Base-by-base conservation (phyloP, 2,329 filamentous ascomycete species). In the Amauroascus verrucosus region DNA sequence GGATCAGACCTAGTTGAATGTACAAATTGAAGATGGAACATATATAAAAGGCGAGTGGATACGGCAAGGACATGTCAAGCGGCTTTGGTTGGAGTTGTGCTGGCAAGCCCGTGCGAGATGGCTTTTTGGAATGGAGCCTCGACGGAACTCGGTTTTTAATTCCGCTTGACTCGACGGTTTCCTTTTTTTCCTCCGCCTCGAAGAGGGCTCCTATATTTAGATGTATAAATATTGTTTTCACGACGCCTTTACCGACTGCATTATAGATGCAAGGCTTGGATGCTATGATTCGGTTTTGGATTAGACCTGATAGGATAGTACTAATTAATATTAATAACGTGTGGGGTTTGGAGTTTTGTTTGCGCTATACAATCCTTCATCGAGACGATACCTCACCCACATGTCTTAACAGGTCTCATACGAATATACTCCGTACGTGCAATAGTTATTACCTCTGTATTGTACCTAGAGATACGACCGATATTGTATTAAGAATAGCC, bases 11-110 rank as follows among this genome's bases (percentile, higher is more conserved):
- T 32, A 22, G 11, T n/a, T 35, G 28, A 13, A 46, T 43, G 48
- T 51, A 51, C 48, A 44, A 6, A 41, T 24, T 35, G 22, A 51
- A 43, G 18, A 20, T 33, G 37, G 18, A 28, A 51, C 38, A 43
- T 40, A 35, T 22, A 35, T 16, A n/a, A 35, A 11, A 33, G n/a
- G 24, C 24, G 18, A 2, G 4, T n/a, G 33, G 28, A 24, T 48
- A 26, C 38, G 33, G 26, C 20, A 9, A 30, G 32, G 32, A 11
- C 16, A 16, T 22, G 28, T 11, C 35, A 38, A 18, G 35, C 5
- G 14, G 35, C 14, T n/a, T 38, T 28, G 18, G 16, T 16, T 18
- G 46, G 46, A 48, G 46, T 48, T 48, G n/a, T 38, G 32, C 46
- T 48, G 20, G 46, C 32, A 7, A 32, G 20, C 16, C 14, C 26